Conservation (phyloP, 2,329 filamentous ascomycete species). For the Fusarium falciforme region DNA sequence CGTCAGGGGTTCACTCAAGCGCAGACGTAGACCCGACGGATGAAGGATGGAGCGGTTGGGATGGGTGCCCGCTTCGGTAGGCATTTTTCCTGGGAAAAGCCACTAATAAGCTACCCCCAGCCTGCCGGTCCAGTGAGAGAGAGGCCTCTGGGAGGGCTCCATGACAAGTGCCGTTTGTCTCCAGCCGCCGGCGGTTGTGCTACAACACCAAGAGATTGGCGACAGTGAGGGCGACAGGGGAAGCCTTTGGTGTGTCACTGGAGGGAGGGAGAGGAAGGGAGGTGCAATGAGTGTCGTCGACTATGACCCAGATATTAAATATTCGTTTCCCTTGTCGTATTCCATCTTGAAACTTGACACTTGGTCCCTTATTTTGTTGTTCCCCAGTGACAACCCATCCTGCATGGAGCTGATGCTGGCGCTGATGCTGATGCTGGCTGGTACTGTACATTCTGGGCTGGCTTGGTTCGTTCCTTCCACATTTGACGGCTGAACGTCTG, state of each 20-base stretch:
- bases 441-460: not conserved
- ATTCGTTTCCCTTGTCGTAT: not conserved
- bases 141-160: slow-evolving; percentile 29
- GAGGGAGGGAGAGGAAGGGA: not conserved
- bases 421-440: not conserved
- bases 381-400: not conserved
- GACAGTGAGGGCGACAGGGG: slow-evolving; percentile 14
- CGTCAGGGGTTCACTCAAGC: slow-evolving; percentile 24
- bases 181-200: slow-evolving; percentile 17
- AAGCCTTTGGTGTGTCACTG: not conserved
- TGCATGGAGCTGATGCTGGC: not conserved
- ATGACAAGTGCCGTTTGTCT: slow-evolving; percentile 29
- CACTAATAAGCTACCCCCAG: slow-evolving; percentile 13
- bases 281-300: not conserved
- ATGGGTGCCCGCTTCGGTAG: not conserved
- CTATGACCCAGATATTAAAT: not conserved
- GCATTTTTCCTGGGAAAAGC: not conserved
- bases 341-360: not conserved
- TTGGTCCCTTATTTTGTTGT: not conserved
- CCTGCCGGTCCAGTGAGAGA: slow-evolving; percentile 20
- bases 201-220: slow-evolving; percentile 30
- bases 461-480: not conserved
- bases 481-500: not conserved
- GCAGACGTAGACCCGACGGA: not conserved
- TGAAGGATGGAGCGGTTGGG: slow-evolving; percentile 13